A percentile compares a stretch with the other conserved stretches of the same genome.
phyloP scores from a whole-genome alignment of 495 filamentous ascomycete species.

The Trichoderma erinaceum region DNA sequence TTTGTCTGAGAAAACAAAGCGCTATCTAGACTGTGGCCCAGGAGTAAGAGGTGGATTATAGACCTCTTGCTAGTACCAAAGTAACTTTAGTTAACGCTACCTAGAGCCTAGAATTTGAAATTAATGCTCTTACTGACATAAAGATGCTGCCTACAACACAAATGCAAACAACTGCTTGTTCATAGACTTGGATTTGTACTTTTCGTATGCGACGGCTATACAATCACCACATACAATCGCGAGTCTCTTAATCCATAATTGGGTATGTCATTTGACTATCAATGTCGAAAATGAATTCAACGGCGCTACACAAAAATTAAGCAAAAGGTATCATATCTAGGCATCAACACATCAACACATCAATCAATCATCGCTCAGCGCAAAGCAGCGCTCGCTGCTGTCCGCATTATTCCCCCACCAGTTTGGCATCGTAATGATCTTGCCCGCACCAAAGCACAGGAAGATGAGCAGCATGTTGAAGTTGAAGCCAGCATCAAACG shows the following conservation, averaged over 20 bases:
- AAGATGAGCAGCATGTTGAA: slow-evolving; percentile 52
- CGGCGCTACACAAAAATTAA: background rate
- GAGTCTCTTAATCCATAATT: too few species aligned
- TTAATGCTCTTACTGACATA: too few species aligned
- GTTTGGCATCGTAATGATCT: slow-evolving; percentile 47
- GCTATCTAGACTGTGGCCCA: too few species aligned
- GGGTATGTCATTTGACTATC: background rate
- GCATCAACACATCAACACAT: background rate
- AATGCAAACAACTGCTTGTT: background rate
- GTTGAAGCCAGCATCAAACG: slow-evolving; percentile 55
- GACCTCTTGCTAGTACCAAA: too few species aligned
- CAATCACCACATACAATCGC: too few species aligned
- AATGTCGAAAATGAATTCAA: background rate
- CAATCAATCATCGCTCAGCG: slow-evolving; percentile 18
- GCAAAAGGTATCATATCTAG: slow-evolving; percentile 7
- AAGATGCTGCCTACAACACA: too few species aligned
- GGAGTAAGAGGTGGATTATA: too few species aligned
- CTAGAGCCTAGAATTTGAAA: too few species aligned
- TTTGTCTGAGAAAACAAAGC: too few species aligned
- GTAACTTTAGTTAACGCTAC: too few species aligned
- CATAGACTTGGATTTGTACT: too few species aligned
- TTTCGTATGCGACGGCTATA: too few species aligned
- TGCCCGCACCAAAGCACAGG: slow-evolving; percentile 48
- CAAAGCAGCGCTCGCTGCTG: slow-evolving; percentile 35
- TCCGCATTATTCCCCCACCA: slow-evolving; percentile 51